These are phyloP conservation scores for Clarkia xantiana DNA, from an alignment of 345 rosid genomes.

Conservation along the genomic window DNA sequence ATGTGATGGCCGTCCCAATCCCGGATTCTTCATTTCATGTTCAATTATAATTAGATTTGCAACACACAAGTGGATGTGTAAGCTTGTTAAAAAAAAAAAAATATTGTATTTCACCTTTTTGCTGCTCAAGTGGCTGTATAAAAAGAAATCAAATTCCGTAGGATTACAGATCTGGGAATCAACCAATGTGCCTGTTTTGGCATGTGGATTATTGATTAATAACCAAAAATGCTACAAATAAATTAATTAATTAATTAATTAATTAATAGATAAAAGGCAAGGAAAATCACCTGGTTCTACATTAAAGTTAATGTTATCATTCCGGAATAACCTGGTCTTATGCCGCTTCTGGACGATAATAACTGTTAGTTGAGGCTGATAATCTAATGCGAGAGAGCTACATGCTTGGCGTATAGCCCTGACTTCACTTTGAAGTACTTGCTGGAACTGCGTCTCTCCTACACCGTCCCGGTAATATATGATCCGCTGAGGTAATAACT, in stretches of 20 bases:
- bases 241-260: conserved; percentile 13
- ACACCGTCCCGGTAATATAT: conserved; percentile 99
- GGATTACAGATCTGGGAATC: conserved; percentile 98
- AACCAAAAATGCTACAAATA: background rate
- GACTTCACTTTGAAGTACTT: conserved; percentile 27
- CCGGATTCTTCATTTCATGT: too few relatives aligned
- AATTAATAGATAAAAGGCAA: too few relatives aligned
- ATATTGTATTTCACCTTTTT: conserved; percentile 47
- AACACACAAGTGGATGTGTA: too few relatives aligned
- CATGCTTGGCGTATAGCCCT: conserved; percentile 44
- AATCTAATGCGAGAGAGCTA: conserved; percentile 83
- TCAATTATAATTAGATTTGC: background rate
- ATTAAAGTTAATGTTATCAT: conserved; percentile 96
- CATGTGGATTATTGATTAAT: background rate
- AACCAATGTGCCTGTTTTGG: conserved; percentile 67
- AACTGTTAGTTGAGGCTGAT: conserved; percentile 98
- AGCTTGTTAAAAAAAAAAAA: too few relatives aligned
- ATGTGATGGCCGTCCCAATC: conserved; percentile 93
- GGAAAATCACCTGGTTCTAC: too few relatives aligned
- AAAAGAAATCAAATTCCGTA: conserved; percentile 87
- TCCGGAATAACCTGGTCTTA: conserved; percentile 86
- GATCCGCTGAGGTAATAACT: conserved; percentile 80
- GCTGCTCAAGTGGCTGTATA: conserved; percentile 96
- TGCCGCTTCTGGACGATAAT: conserved; percentile 99
- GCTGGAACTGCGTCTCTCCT: conserved; percentile 94